Evolutionary conservation across 1,284 basidiomycete genomes (phyloP).

Genomic region (Irpex sp.): DNA sequence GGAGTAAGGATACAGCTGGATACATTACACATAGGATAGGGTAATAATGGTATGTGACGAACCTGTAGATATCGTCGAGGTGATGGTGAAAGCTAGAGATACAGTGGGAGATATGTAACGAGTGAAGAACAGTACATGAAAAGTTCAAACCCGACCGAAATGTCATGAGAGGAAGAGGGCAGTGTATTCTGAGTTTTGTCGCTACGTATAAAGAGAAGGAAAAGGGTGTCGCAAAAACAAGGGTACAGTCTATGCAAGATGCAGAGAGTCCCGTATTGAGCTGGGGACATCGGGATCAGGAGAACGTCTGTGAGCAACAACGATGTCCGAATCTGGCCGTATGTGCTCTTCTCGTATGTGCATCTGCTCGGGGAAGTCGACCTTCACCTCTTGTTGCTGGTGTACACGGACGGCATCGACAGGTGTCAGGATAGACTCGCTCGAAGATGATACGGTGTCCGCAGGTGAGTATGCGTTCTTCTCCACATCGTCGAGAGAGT

Average conservation of each 20-base stretch:
- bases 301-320: slow-evolving; percentile 1
- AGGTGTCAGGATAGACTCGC: slow-evolving; percentile 10
- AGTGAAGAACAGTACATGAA: background rate
- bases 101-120: slow-evolving; percentile 9
- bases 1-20: slow-evolving; percentile 8
- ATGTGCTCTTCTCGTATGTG: background rate
- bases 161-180: background rate
- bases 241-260: slow-evolving; percentile 5
- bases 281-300: slow-evolving; percentile 9
- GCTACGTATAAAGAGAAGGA: background rate
- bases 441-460: slow-evolving; percentile 8
- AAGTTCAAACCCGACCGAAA: background rate
- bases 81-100: slow-evolving; percentile 8
- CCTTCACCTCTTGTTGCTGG: background rate
- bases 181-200: background rate
- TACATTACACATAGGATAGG: background rate
- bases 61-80: background rate
- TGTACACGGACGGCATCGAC: slow-evolving; percentile 6
- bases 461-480: slow-evolving; percentile 16
- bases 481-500: slow-evolving; percentile 9
- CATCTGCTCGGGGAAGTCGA: slow-evolving; percentile 2
- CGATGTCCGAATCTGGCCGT: slow-evolving; percentile 10
- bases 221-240: background rate
- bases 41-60: slow-evolving; percentile 11
- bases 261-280: slow-evolving; percentile 9